Evolutionary conservation across 176 grass and related monocot species (phyloP), one percentile per base, ranked within the genome.

Genomic region (Thinopyrum elongatum): DNA sequence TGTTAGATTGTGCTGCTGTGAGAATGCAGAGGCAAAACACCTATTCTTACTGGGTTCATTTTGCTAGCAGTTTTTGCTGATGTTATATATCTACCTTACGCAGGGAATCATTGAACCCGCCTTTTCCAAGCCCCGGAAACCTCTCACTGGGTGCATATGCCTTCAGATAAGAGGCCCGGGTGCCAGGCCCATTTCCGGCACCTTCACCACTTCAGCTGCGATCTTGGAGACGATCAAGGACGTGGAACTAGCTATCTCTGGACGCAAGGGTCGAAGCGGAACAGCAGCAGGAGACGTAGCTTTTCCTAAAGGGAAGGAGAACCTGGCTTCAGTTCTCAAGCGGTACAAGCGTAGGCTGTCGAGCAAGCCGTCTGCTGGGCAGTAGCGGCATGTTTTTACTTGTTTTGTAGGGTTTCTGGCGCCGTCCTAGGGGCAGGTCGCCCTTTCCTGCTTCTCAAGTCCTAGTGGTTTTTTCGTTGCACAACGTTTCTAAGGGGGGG

Each of bases 241-340:
- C 25, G 92, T 99, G 25, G 97, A 99, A 78, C 68, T 80, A 0
- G 82, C 94, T 0, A 91, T 99, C 25, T 97, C 94, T 3, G 85
- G 92, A 13, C 94, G 97, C 75, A 99, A 99, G 87, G 97, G 97
- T 25, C 88, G 97, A 69, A 97, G 92, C 0, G 97, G 97, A 46
- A 99, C 97, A 25, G 90, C 94, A 29, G 97, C 97, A 12, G 97
- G 97, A 33, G 97, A 99, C 12, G 83, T 99, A 22, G 97, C 97
- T 47, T 99, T 99, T 65, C 97, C 97, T 30, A 99, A 94, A 86
- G 97, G 97, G 13, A 99, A 99, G 90, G 97, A 99, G 73, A 99
- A 99, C 92, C 80, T 99, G 85, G 94, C 94, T 17, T 99, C 97
- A 22, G 97, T 99, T 12, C 89, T 99, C 21, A 99, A 99, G 87